Evolutionary conservation across 192 early-diverging fungal species (phyloP).

Genomic region (Backusella mclennaniae): DNA sequence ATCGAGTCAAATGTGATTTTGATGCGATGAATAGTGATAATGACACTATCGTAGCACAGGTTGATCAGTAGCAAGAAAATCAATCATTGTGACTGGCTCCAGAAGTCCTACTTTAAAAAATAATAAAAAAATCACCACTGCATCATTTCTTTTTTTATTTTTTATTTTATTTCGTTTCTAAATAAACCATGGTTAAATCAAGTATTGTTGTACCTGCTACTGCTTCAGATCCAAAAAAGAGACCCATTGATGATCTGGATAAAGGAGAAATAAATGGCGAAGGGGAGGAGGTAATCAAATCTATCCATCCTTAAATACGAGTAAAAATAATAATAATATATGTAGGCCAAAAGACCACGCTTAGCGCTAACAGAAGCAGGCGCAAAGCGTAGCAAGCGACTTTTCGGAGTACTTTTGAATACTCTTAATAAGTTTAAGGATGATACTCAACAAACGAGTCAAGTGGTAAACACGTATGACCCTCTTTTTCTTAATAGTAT

Average conservation of each 20-base stretch:
- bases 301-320: too few relatives aligned
- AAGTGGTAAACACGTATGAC: slow-evolving; percentile 33
- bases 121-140: background rate
- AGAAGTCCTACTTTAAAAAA: background rate
- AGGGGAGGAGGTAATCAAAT: background rate
- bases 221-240: background rate
- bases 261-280: background rate
- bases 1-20: background rate
- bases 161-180: background rate
- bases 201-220: slow-evolving; percentile 29
- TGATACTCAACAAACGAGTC: slow-evolving; percentile 39
- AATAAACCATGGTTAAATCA: slow-evolving; percentile 21
- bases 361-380: slow-evolving; percentile 34
- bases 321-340: background rate
- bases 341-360: slow-evolving; percentile 40
- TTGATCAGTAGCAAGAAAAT: background rate
- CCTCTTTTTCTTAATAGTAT: slow-evolving; percentile 1
- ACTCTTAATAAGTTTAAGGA: slow-evolving; percentile 57
- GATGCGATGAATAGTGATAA: background rate
- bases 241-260: slow-evolving; percentile 5
- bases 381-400: slow-evolving; percentile 39
- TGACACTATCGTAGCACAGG: background rate
- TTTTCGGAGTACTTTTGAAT: slow-evolving; percentile 53
- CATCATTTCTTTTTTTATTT: background rate
- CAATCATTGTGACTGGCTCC: background rate